phyloP scores from a whole-genome alignment of 352 stramenopile genomes.

The Poterioochromonas sp. region DNA sequence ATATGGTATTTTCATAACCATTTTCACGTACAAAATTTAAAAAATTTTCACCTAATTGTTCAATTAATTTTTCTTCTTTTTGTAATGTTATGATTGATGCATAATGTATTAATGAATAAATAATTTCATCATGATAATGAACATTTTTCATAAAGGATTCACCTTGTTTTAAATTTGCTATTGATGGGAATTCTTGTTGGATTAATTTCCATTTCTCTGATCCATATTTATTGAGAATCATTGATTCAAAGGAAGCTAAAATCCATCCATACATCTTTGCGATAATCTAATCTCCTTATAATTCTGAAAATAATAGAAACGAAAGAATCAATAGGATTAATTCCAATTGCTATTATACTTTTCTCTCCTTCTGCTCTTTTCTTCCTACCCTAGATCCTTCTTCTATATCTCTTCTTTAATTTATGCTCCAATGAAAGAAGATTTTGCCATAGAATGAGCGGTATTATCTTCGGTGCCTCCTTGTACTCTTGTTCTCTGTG shows the following conservation, averaged over 20 bases:
- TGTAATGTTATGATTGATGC: neutral
- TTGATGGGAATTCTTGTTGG: neutral
- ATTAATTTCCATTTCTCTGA: neutral
- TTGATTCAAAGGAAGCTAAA: neutral
- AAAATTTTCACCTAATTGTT: neutral
- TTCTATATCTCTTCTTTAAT: no score
- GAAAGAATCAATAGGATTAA: no score
- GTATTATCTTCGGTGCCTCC: no score
- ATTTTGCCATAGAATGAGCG: no score
- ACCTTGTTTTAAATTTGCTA: no score
- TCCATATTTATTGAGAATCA: neutral
- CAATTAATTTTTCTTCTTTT: neutral
- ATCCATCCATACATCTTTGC: neutral
- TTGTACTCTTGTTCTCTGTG: no score
- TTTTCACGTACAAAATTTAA: neutral
- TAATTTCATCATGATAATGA: neutral
- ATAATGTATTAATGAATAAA: neutral
- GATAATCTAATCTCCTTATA: no score
- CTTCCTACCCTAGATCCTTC: no score
- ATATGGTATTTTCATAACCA: neutral
- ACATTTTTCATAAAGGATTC: neutral
- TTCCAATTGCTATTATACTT: no score
- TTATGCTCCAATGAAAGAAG: no score
- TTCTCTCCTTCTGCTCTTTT: no score
- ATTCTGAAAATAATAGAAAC: no score